A percentile compares a stretch with the other conserved stretches of the same genome.
These are phyloP conservation scores for Aspergillus steynii DNA, from an alignment of 495 filamentous ascomycete species.

Conservation along the genomic window DNA sequence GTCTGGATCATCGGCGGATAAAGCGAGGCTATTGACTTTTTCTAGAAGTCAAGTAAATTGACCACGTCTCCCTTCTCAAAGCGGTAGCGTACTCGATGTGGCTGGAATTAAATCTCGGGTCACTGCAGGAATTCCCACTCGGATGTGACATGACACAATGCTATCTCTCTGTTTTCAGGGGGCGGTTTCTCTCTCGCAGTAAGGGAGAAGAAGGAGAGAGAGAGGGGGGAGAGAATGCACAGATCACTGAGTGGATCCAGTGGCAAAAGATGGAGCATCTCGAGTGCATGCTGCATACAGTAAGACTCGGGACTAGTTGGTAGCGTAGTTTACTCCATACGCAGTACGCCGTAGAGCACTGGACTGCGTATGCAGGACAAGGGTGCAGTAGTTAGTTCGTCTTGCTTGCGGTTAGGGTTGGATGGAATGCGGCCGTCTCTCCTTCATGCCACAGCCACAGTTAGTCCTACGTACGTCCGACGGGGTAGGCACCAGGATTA, in stretches of 20 bases:
- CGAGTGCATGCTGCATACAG: not conserved
- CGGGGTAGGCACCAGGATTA: not conserved
- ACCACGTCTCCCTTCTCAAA: not conserved
- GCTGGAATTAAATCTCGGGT: not conserved
- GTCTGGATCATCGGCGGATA: not conserved
- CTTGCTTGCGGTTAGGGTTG: not conserved
- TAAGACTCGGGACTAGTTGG: not conserved
- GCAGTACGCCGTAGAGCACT: not conserved
- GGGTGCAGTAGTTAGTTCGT: too few relatives aligned
- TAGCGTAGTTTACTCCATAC: not conserved
- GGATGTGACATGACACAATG: not conserved
- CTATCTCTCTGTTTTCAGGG: not conserved
- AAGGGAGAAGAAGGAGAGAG: not conserved
- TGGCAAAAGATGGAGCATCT: not conserved
- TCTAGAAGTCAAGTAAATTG: not conserved
- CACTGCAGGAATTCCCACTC: not conserved
- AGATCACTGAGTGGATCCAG: not conserved
- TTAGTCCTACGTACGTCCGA: not conserved
- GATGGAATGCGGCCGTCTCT: not conserved
- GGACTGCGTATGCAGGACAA: not conserved
- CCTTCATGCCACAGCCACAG: not conserved
- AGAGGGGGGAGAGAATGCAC: not conserved
- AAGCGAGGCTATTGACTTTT: not conserved
- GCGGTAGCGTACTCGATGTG: not conserved
- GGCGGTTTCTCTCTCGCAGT: not conserved